Conservation (phyloP, 176 grass and related monocot species). For the Oryza coarctata region DNA sequence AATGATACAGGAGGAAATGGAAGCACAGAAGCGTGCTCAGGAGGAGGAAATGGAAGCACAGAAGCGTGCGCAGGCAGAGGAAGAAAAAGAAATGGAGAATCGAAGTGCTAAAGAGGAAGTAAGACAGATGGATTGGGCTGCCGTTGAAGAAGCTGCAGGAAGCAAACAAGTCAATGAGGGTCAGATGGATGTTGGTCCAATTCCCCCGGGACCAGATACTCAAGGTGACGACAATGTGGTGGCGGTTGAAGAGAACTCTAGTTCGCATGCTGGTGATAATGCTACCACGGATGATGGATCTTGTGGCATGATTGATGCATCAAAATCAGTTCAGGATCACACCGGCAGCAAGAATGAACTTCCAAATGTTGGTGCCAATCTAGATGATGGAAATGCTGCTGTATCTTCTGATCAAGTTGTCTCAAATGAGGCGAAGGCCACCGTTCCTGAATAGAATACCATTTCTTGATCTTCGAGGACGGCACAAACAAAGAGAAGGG, state of each 20-base stretch:
- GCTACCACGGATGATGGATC: background rate
- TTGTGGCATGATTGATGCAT: background rate
- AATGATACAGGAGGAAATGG: slow-evolving; percentile 21
- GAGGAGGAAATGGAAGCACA: slow-evolving; percentile 4
- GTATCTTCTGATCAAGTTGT: slow-evolving; percentile 3
- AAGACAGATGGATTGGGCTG: background rate
- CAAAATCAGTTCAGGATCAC: background rate
- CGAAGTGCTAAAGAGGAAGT: slow-evolving; percentile 2
- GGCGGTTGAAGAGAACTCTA: background rate
- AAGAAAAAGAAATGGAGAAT: slow-evolving; percentile 30
- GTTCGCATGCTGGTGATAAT: background rate
- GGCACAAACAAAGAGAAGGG: background rate
- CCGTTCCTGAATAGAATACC: slow-evolving; percentile 14
- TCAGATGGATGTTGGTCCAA: slow-evolving; percentile 37
- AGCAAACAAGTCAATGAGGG: slow-evolving; percentile 5
- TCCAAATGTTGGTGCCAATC: background rate
- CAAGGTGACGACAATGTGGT: background rate
- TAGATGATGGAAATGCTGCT: background rate
- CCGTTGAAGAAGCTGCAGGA: slow-evolving; percentile 28
- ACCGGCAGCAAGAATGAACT: background rate
- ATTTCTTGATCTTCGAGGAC: background rate
- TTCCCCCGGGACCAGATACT: slow-evolving; percentile 27
- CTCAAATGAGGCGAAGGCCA: background rate
- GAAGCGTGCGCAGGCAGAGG: slow-evolving; percentile 1
- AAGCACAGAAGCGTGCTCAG: slow-evolving; percentile 29